phyloP scores from a whole-genome alignment of 2,329 filamentous ascomycete species.

The Phaeosphaeriaceae sp. region DNA sequence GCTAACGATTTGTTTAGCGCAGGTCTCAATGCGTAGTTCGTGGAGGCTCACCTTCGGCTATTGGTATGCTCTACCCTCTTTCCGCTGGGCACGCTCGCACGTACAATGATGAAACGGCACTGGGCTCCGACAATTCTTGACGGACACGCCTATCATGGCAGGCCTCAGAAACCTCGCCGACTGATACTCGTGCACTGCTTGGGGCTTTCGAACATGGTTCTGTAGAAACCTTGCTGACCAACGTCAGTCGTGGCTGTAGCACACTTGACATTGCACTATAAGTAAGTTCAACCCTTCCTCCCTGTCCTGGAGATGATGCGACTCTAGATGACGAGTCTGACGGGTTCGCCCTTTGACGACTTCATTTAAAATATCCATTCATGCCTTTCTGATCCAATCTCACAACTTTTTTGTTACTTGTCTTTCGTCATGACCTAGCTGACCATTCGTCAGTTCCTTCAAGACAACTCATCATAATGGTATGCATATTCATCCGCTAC shows the following conservation, averaged over 20 bases:
- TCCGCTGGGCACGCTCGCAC: slow-evolving; percentile 8
- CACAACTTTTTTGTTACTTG: slow-evolving; percentile 5
- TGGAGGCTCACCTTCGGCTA: neutral
- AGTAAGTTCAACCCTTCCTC: slow-evolving; percentile 27
- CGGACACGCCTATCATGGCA: slow-evolving; percentile 89
- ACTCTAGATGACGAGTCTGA: slow-evolving; percentile 79
- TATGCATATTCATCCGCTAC: slow-evolving; percentile 21
- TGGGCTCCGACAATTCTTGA: slow-evolving; percentile 93
- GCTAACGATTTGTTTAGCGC: slow-evolving; percentile 17
- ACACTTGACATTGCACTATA: neutral
- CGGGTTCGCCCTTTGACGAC: slow-evolving; percentile 72
- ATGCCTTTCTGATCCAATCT: slow-evolving; percentile 59
- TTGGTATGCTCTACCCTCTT: slow-evolving; percentile 35
- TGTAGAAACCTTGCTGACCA: slow-evolving; percentile 14
- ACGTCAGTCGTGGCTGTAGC: neutral
- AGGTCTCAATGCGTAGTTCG: neutral
- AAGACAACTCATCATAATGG: slow-evolving; percentile 6
- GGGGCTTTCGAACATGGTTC: slow-evolving; percentile 1
- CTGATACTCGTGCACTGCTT: slow-evolving; percentile 64
- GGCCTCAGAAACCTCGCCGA: slow-evolving; percentile 99
- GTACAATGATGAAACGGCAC: slow-evolving; percentile 85
- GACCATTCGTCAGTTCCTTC: neutral
- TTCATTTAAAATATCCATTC: slow-evolving; percentile 71
- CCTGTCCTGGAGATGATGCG: slow-evolving; percentile 52
- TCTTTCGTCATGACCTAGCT: slow-evolving; percentile 10